A percentile compares a stretch with the other conserved stretches of the same genome.
Conservation (phyloP, 192 early-diverging fungal genomes). For the Entomortierella lignicola region DNA sequence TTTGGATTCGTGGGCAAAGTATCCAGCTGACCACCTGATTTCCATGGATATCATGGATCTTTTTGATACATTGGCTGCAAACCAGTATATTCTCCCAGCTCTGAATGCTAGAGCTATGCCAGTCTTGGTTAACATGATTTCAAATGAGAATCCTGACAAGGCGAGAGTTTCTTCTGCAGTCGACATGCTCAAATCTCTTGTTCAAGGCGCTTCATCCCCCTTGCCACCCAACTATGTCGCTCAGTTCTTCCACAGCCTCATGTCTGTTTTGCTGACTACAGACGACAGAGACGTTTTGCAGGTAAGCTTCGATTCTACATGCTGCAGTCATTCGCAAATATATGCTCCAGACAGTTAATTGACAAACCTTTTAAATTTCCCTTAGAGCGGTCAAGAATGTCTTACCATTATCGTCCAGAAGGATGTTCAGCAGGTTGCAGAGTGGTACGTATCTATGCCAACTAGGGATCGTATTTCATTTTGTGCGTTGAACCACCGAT, state of each 20-base stretch:
- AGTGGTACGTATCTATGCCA: conserved; percentile 68
- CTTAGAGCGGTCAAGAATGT: conserved; percentile 83
- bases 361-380: conserved; percentile 21
- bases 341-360: neutral
- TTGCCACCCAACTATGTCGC: conserved; percentile 77
- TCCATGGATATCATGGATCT: conserved; percentile 81
- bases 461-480: no score
- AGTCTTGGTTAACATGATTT: conserved; percentile 59
- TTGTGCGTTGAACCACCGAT: no score
- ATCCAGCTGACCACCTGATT: conserved; percentile 84
- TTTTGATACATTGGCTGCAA: conserved; percentile 79
- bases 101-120: conserved; percentile 84
- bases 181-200: conserved; percentile 77
- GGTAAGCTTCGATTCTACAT: conserved; percentile 48
- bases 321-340: neutral
- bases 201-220: conserved; percentile 77
- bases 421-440: conserved; percentile 76
- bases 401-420: conserved; percentile 84
- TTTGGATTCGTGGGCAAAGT: conserved; percentile 81
- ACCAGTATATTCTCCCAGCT: conserved; percentile 67
- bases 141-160: conserved; percentile 45
- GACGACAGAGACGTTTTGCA: conserved; percentile 87
- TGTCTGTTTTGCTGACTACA: conserved; percentile 74
- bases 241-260: conserved; percentile 84
- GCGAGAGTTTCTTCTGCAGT: conserved; percentile 67